A percentile compares a stretch with the other conserved stretches of the same genome.
Conservation (phyloP, 768 basidiomycete genomes). For the Tulasnella sp. region DNA sequence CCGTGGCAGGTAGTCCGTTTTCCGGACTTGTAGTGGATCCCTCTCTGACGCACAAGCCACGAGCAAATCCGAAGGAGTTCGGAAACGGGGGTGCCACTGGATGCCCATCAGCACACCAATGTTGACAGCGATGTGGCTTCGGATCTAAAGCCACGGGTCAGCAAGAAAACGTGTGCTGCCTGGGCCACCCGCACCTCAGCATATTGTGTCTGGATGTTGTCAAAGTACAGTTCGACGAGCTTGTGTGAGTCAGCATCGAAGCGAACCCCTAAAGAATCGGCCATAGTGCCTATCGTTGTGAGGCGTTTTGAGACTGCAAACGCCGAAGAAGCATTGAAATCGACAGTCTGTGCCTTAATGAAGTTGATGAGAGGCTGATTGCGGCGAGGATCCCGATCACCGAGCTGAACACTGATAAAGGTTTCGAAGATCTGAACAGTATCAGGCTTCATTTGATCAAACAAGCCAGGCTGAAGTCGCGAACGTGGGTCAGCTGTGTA, state of each 20-base stretch:
- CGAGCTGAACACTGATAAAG: constrained; percentile 48
- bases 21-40: constrained; percentile 53
- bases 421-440: constrained; percentile 67
- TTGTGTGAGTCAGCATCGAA: constrained; percentile 57
- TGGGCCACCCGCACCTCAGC: constrained; percentile 49
- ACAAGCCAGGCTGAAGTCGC: constrained; percentile 36
- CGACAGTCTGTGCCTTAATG: constrained; percentile 62
- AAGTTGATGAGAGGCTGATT: constrained; percentile 62
- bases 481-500: background rate
- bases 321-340: constrained; percentile 76
- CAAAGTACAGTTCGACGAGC: constrained; percentile 59
- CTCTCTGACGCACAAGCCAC: constrained; percentile 37
- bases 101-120: constrained; percentile 28
- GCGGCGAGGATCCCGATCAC: constrained; percentile 70
- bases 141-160: constrained; percentile 37
- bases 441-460: constrained; percentile 72
- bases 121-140: constrained; percentile 50
- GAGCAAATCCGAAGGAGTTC: constrained; percentile 43
- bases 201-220: constrained; percentile 69
- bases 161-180: background rate
- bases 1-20: constrained; percentile 44
- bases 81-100: constrained; percentile 60
- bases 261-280: constrained; percentile 53
- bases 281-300: constrained; percentile 50
- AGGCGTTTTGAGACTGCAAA: constrained; percentile 78